These are phyloP conservation scores for Sphagnurus paluster DNA, from an alignment of 1,284 basidiomycete species.

Conservation along the genomic window DNA sequence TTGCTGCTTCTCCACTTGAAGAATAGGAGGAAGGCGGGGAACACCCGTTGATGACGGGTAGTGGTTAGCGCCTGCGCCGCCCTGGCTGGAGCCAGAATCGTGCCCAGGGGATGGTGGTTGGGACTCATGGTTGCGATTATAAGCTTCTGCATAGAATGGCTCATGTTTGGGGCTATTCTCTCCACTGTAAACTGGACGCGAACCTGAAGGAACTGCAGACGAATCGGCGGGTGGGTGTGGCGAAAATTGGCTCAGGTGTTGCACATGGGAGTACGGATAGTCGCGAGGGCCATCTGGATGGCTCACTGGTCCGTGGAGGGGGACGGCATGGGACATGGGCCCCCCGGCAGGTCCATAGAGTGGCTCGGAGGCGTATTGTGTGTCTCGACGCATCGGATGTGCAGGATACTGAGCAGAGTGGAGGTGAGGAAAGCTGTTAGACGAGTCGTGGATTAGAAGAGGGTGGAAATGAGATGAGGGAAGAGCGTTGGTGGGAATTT, in stretches of 20 bases:
- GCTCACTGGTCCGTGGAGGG: constrained; percentile 42
- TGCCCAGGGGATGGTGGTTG: constrained; percentile 29
- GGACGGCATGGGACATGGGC: constrained; percentile 40
- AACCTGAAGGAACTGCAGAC: constrained; percentile 22
- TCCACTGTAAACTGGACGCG: constrained; percentile 19
- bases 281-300: constrained; percentile 44
- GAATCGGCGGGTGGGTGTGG: constrained; percentile 28
- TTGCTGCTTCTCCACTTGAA: constrained; percentile 88
- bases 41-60: constrained; percentile 56
- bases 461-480: constrained; percentile 24
- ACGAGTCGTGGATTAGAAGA: constrained; percentile 28
- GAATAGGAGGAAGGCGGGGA: constrained; percentile 74
- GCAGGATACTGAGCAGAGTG: constrained; percentile 16
- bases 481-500: constrained; percentile 27
- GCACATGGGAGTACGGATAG: constrained; percentile 31
- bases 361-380: constrained; percentile 33
- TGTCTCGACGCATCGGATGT: constrained; percentile 31
- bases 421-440: constrained; percentile 16
- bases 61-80: constrained; percentile 48
- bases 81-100: constrained; percentile 22
- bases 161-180: constrained; percentile 34
- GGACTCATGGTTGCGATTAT: constrained; percentile 41
- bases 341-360: constrained; percentile 35
- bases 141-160: constrained; percentile 46
- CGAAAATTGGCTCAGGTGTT: constrained; percentile 31